These are phyloP conservation scores for Mycena olivaceomarginata DNA, from an alignment of 768 basidiomycete genomes.

Conservation along the genomic window DNA sequence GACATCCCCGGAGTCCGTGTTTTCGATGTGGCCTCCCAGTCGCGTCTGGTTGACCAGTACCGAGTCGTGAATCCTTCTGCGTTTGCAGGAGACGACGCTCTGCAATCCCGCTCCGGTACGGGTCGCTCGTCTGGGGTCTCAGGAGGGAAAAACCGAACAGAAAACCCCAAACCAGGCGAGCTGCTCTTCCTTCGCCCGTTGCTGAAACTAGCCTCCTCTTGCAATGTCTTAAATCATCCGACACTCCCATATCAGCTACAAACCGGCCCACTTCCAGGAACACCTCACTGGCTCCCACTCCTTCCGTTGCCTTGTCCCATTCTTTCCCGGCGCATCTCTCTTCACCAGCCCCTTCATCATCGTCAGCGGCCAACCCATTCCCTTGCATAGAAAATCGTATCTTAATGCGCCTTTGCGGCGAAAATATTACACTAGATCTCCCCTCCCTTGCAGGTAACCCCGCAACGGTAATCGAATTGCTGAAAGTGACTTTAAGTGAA, in stretches of 20 bases:
- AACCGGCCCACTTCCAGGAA: neutral
- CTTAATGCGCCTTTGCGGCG: constrained; percentile 60
- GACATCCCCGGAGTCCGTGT: constrained; percentile 46
- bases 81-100: constrained; percentile 21
- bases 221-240: constrained; percentile 31
- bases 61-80: constrained; percentile 42
- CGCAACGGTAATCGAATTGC: constrained; percentile 63
- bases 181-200: constrained; percentile 3
- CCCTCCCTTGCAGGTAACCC: constrained; percentile 65
- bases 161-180: neutral
- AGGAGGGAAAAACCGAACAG: neutral
- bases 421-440: constrained; percentile 65
- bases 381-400: constrained; percentile 53
- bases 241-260: constrained; percentile 33
- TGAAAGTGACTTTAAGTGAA: constrained; percentile 66
- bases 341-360: constrained; percentile 19
- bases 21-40: constrained; percentile 43
- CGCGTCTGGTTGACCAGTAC: constrained; percentile 44
- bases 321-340: constrained; percentile 22
- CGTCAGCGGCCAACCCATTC: constrained; percentile 36
- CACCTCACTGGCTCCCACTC: neutral
- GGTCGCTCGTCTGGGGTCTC: constrained; percentile 16
- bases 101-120: constrained; percentile 20
- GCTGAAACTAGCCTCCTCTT: constrained; percentile 36
- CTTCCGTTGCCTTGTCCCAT: constrained; percentile 6